phyloP scores from a whole-genome alignment of 192 early-diverging fungal genomes.

The Geranomyces variabilis region DNA sequence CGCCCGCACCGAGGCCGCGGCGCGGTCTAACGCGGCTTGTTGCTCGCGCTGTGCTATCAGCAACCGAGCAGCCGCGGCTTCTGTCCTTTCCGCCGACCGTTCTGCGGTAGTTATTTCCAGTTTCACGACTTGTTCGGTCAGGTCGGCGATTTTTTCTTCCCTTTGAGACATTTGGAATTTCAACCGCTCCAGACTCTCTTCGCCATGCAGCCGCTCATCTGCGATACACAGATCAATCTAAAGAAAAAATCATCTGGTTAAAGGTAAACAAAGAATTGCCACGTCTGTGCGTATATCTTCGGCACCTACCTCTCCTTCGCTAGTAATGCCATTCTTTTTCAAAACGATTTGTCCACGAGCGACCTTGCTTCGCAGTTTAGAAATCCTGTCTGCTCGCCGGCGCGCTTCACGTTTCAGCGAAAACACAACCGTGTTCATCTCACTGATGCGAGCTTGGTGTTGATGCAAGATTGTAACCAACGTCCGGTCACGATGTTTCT shows the following conservation, averaged over 20 bases:
- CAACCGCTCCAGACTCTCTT: neutral
- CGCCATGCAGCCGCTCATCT: neutral
- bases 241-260: no score
- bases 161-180: neutral
- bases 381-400: neutral
- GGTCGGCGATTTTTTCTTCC: constrained; percentile 5
- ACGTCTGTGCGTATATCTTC: no score
- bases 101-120: neutral
- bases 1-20: no score
- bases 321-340: neutral
- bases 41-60: no score
- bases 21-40: no score
- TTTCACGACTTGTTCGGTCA: neutral
- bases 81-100: neutral
- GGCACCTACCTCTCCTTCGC: no score
- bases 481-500: neutral
- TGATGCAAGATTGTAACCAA: neutral
- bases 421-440: neutral
- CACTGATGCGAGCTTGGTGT: neutral
- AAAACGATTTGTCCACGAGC: neutral
- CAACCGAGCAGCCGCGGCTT: neutral
- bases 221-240: neutral
- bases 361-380: neutral
- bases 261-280: no score
- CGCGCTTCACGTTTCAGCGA: neutral